phyloP scores from a whole-genome alignment of 2,329 filamentous ascomycete species.

The Trichothecium roseum region DNA sequence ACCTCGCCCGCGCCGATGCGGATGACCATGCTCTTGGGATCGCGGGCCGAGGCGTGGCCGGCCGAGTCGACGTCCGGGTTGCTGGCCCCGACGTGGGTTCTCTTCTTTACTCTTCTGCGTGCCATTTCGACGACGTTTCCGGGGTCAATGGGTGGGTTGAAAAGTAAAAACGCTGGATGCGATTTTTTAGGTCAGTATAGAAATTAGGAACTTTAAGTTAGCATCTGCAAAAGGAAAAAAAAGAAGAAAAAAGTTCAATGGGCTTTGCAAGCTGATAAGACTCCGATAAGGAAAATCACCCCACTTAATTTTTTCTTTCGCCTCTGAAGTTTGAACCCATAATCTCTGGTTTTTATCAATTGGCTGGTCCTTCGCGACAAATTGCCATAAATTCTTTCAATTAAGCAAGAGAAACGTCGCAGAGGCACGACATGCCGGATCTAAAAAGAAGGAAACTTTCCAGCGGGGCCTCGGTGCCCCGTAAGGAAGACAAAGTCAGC shows the following conservation, averaged over 20 bases:
- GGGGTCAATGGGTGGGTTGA: conserved; percentile 2
- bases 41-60: conserved; percentile 52
- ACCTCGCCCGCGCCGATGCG: conserved; percentile 91
- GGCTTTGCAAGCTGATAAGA: conserved; percentile 4
- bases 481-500: conserved; percentile 8
- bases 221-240: too few relatives aligned
- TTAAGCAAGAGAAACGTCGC: too few relatives aligned
- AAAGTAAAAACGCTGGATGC: conserved; percentile 2
- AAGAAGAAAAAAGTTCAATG: conserved; percentile 3
- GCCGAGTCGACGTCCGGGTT: conserved; percentile 46
- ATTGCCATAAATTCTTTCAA: too few relatives aligned
- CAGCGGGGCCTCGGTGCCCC: conserved; percentile 8
- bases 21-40: conserved; percentile 97
- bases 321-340: conserved; percentile 4
- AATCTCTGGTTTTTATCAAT: too few relatives aligned
- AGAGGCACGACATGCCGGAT: conserved; percentile 18
- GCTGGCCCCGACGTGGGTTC: conserved; percentile 66
- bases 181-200: too few relatives aligned
- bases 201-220: too few relatives aligned
- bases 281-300: conserved; percentile 16
- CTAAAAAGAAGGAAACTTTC: conserved; percentile 31
- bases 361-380: too few relatives aligned
- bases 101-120: conserved; percentile 73
- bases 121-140: conserved; percentile 48
- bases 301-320: conserved; percentile 22